Conservation (phyloP, 805 yeast species). For the Myxozyma sirexii region DNA sequence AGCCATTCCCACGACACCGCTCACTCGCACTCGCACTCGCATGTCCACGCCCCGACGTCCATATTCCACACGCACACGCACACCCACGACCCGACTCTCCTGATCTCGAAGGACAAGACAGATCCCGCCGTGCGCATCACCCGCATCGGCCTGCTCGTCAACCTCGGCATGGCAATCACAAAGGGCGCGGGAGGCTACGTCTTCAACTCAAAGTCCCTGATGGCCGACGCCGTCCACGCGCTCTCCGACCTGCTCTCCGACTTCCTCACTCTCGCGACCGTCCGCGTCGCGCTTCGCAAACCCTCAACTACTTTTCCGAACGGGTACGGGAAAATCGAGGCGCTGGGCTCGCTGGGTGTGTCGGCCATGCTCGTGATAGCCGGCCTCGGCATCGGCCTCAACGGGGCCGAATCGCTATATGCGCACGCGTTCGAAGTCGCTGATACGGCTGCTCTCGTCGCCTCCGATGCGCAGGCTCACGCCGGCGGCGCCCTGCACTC, state of each 20-base stretch:
- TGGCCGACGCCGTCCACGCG: slow-evolving; percentile 96
- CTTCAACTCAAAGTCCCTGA: slow-evolving; percentile 90
- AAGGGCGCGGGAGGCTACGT: slow-evolving; percentile 88
- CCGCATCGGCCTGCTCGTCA: slow-evolving; percentile 84
- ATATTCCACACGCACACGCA: slow-evolving; percentile 29
- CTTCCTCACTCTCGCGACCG: slow-evolving; percentile 84
- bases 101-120: slow-evolving; percentile 46
- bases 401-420: slow-evolving; percentile 41
- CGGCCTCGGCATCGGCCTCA: slow-evolving; percentile 88
- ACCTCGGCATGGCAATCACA: slow-evolving; percentile 80
- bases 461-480: slow-evolving; percentile 11
- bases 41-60: too few relatives aligned
- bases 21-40: background rate
- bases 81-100: slow-evolving; percentile 18
- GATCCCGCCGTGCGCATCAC: slow-evolving; percentile 93
- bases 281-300: slow-evolving; percentile 66
- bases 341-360: slow-evolving; percentile 88
- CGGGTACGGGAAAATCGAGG: slow-evolving; percentile 92
- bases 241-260: slow-evolving; percentile 88
- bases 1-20: background rate
- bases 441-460: slow-evolving; percentile 3
- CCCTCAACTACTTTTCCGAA: slow-evolving; percentile 69
- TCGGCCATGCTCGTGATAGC: slow-evolving; percentile 81
- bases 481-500: slow-evolving; percentile 13
- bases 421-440: slow-evolving; percentile 20